phyloP scores from a whole-genome alignment of 352 stramenopile genomes.

The Hyaloperonospora arabidopsidis region DNA sequence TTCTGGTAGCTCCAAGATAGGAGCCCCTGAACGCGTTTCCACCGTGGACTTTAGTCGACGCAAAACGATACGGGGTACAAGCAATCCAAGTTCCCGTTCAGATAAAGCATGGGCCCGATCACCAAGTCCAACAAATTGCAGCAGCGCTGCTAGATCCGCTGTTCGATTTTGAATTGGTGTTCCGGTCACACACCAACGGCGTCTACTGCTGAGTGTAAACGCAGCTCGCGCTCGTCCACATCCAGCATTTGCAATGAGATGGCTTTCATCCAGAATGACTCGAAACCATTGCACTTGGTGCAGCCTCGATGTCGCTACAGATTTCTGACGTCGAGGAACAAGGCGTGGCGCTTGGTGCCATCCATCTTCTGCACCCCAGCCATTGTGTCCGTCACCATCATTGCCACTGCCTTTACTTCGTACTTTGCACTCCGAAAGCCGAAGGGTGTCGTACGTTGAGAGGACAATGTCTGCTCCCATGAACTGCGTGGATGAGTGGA shows the following conservation, averaged over 20 bases:
- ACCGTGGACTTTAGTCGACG: conserved; percentile 76
- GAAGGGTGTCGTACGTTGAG: conserved; percentile 75
- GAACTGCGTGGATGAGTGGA: conserved; percentile 59
- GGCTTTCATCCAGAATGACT: conserved; percentile 85
- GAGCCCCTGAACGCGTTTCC: conserved; percentile 35
- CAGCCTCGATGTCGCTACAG: conserved; percentile 49
- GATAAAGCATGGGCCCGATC: conserved; percentile 42
- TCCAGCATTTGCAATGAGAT: conserved; percentile 83
- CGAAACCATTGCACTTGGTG: conserved; percentile 78
- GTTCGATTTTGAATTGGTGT: conserved; percentile 87
- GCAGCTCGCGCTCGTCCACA: conserved; percentile 54
- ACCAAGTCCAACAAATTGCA: conserved; percentile 80
- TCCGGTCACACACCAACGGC: conserved; percentile 84
- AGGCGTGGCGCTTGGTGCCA: conserved; percentile 30
- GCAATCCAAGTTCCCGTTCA: conserved; percentile 54
- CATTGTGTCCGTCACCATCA: conserved; percentile 13
- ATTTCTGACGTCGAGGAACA: conserved; percentile 21
- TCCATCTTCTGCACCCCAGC: conserved; percentile 8
- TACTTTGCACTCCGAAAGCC: conserved; percentile 64
- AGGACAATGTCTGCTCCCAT: conserved; percentile 74
- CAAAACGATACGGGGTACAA: conserved; percentile 78
- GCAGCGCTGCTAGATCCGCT: conserved; percentile 78
- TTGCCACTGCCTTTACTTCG: conserved; percentile 22
- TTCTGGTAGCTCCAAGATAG: conserved; percentile 47
- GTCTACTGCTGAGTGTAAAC: conserved; percentile 56